Evolutionary conservation across 148 eudicot genomes (phyloP).

Genomic region (Rheum nobile): DNA sequence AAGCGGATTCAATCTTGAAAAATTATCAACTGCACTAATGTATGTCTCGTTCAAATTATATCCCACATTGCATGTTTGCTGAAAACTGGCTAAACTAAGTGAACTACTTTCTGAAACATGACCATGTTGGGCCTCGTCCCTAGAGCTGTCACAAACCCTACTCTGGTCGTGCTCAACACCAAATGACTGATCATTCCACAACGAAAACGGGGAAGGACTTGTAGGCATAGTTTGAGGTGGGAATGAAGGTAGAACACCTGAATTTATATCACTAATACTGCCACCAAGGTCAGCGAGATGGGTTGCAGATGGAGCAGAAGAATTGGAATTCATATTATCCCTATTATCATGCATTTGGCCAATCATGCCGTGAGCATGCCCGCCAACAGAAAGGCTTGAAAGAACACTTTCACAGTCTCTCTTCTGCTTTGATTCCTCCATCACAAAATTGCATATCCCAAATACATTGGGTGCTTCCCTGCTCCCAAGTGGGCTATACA

Average conservation of each 20-base stretch:
- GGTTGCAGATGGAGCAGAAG: constrained; percentile 23
- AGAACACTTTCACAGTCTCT: constrained; percentile 25
- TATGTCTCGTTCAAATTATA: too few relatives aligned
- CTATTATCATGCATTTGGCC: constrained; percentile 18
- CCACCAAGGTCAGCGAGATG: constrained; percentile 38
- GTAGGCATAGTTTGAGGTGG: constrained; percentile 21
- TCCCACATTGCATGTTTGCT: too few relatives aligned
- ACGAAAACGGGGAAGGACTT: constrained; percentile 27
- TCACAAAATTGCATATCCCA: constrained; percentile 21
- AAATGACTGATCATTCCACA: constrained; percentile 43
- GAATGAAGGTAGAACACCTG: constrained; percentile 25
- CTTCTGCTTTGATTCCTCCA: constrained; percentile 28
- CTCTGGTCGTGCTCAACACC: constrained; percentile 28
- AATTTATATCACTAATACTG: constrained; percentile 25
- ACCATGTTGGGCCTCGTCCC: constrained; percentile 35
- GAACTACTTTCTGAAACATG: constrained; percentile 33
- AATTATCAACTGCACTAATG: too few relatives aligned
- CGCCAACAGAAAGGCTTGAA: constrained; percentile 23
- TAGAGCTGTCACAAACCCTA: constrained; percentile 21
- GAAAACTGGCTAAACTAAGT: too few relatives aligned
- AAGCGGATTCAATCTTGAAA: too few relatives aligned
- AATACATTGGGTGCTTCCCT: constrained; percentile 20
- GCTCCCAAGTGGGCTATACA: constrained; percentile 26
- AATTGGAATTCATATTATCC: constrained; percentile 19
- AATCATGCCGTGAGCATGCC: constrained; percentile 21